Base-by-base conservation (phyloP, 345 rosid species). In the Eucalyptus curtisii region DNA sequence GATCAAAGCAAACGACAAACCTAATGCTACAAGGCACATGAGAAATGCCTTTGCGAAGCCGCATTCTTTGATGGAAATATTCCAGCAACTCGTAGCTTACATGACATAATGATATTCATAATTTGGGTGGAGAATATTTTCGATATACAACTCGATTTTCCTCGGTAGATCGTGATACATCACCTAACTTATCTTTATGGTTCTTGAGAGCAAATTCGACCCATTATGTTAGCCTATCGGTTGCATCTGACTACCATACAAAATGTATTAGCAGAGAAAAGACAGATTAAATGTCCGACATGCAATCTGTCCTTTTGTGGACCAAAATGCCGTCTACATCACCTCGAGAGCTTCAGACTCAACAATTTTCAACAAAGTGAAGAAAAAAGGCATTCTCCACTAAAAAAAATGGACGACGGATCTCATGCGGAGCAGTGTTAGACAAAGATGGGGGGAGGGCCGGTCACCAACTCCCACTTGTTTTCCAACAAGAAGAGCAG, bases 381-480 rank as follows among this genome's bases (percentile, higher is more conserved):
- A 40, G 47, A 6, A 10, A 11, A 33, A 42, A 37, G 25, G 82
- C 27, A 37, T 37, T 10, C 8, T 37, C 47, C 27, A n/a, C 20
- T 25, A 17, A 25, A 15, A 24, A 37, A 25, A 76, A 13, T 31
- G 37, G 89, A 37, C 37, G 55, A 33, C 13, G 7, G 71, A 14
- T 49, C 82, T 45, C 59, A 24, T 50, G 86, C 68, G 4, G 44
- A 68, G 88, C 79, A 89, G 57, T 37, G 16, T 25, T 20, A 47
- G 80, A 82, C 57, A 61, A 61, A 87, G 68, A 57, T 8, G 84
- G 44, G 42, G 66, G 42, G 45, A 49, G 53, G 71, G 90, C 68
- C 90, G 90, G 87, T 94, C 96, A 96, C 94, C 98, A 91, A 96
- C 96, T 93, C 95, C 93, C 96, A 95, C 98, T 94, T 87, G 91